These are phyloP conservation scores for Spathaspora sp. DNA, from an alignment of 1,139 yeast species.

Conservation along the genomic window DNA sequence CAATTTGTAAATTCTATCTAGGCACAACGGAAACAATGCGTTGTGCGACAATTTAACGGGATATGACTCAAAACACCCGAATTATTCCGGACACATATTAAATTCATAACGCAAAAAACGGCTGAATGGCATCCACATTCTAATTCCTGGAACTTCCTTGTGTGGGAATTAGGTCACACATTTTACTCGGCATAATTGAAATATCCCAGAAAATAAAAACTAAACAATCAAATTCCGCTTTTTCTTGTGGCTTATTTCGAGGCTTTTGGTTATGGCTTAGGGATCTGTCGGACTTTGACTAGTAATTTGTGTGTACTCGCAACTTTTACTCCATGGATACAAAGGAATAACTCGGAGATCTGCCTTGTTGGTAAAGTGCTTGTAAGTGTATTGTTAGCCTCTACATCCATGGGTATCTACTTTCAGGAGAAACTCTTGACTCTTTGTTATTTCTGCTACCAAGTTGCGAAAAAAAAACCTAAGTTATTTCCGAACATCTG, in stretches of 20 bases:
- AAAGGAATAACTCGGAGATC: neutral
- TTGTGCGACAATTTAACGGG: neutral
- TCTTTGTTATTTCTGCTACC: neutral
- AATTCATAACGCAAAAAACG: neutral
- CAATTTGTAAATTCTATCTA: neutral
- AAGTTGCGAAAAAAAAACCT: neutral
- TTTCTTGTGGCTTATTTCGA: neutral
- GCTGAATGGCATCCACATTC: neutral
- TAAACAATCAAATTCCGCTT: slow-evolving; percentile 1
- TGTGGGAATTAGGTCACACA: neutral
- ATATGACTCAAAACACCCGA: slow-evolving; percentile 1
- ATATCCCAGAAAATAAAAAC: neutral
- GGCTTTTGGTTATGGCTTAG: neutral
- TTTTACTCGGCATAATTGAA: neutral
- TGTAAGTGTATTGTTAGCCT: neutral
- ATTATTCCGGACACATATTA: neutral
- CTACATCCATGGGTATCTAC: neutral
- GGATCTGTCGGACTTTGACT: neutral
- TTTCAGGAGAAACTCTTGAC: neutral
- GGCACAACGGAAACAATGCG: neutral
- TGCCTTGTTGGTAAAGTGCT: neutral
- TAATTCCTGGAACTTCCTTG: neutral
- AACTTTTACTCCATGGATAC: neutral
- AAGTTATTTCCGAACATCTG: neutral
- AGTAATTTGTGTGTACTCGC: neutral